These are phyloP conservation scores for Scheffersomyces cryptocercus DNA, from an alignment of 1,139 yeast species.

Conservation along the genomic window DNA sequence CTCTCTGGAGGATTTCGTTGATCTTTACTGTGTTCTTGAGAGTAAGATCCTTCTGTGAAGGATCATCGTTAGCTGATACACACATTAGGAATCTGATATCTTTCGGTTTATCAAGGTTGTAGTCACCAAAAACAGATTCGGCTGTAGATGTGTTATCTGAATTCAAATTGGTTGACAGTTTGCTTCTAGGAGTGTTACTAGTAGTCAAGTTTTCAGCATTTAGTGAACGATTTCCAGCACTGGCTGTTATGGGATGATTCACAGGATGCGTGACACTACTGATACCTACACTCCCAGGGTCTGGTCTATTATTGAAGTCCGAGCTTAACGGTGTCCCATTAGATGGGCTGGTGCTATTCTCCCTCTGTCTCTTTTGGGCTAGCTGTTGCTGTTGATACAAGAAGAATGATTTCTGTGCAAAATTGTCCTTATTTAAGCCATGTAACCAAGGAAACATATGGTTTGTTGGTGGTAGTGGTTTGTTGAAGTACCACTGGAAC, in stretches of 20 bases:
- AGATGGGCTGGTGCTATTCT: not conserved
- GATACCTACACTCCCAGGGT: no score
- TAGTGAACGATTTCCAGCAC: no score
- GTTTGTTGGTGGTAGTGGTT: conserved; percentile 65
- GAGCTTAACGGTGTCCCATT: not conserved
- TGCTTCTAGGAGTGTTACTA: not conserved
- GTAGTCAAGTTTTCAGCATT: no score
- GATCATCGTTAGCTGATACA: conserved; percentile 41
- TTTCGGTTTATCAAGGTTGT: conserved; percentile 11
- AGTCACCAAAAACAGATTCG: conserved; percentile 1
- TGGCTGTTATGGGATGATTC: no score
- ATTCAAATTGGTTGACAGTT: not conserved
- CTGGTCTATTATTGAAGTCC: conserved; percentile 1
- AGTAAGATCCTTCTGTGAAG: conserved; percentile 1
- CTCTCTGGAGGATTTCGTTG: conserved; percentile 56
- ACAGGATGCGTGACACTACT: no score
- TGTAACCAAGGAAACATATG: conserved; percentile 90
- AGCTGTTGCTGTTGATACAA: conserved; percentile 27
- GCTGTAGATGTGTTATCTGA: not conserved
- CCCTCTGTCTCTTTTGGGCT: conserved; percentile 2
- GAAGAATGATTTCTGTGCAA: conserved; percentile 50
- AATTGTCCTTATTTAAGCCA: conserved; percentile 58
- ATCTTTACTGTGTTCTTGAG: conserved; percentile 66
- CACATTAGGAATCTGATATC: conserved; percentile 51
- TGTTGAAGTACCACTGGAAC: conserved; percentile 49